phyloP scores from a whole-genome alignment of 371 early-diverging fungal genomes.

The Mucor plumbeus region DNA sequence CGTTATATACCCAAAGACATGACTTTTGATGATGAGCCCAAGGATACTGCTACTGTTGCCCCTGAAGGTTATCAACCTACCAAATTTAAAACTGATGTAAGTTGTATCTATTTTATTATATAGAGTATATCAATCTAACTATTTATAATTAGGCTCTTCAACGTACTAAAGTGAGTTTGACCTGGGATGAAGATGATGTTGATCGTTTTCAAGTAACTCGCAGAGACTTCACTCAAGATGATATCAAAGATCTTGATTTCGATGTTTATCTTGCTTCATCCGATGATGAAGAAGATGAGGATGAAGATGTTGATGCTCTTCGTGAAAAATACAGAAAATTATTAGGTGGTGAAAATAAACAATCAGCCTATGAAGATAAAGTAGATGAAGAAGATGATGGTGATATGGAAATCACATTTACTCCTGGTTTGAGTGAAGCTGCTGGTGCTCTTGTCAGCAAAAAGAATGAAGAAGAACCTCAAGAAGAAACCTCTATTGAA shows the following conservation, averaged over 20 bases:
- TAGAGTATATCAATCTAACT: not conserved
- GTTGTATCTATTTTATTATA: not conserved
- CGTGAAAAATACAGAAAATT: constrained; percentile 72
- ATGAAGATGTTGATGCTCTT: constrained; percentile 60
- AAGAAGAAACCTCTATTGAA: constrained; percentile 64
- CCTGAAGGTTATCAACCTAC: constrained; percentile 84
- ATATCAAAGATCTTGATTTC: constrained; percentile 92
- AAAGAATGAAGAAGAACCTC: constrained; percentile 54
- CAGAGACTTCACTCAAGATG: constrained; percentile 84
- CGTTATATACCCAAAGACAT: constrained; percentile 96
- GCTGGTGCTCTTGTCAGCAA: constrained; percentile 56
- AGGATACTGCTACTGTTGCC: constrained; percentile 72
- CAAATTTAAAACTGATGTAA: constrained; percentile 79
- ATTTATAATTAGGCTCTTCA: constrained; percentile 74
- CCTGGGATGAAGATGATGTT: constrained; percentile 97
- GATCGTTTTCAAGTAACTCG: constrained; percentile 81
- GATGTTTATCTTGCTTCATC: constrained; percentile 86
- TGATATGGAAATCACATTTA: constrained; percentile 96
- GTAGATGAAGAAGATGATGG: constrained; percentile 55
- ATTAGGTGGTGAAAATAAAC: constrained; percentile 45
- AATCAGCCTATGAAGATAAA: constrained; percentile 44
- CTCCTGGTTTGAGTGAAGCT: constrained; percentile 87
- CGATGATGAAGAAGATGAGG: constrained; percentile 69
- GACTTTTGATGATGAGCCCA: constrained; percentile 78
- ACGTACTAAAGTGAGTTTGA: constrained; percentile 91